Base-by-base conservation (phyloP, 1,284 basidiomycete genomes). In the Irpex lacteus region DNA sequence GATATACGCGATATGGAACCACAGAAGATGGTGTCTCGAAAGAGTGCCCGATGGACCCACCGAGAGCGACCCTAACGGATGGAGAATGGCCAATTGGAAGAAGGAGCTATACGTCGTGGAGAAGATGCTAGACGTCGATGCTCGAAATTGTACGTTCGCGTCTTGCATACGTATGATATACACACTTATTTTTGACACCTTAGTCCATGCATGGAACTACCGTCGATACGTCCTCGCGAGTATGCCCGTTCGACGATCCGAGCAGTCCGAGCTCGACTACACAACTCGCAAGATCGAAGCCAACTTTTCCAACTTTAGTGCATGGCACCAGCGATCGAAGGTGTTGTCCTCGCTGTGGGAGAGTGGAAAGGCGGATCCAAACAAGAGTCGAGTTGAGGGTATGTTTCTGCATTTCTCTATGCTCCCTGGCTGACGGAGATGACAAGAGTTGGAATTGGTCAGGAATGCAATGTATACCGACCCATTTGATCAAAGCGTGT, bases 301-400 rank as follows among this genome's bases (percentile, higher is more conserved):
- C 60, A 98, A 95, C 75, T 98, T 99, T 73, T 96, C 94, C 57
- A 99, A 99, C 75, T 99, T 98, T 75, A 97, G 94, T 64, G 98
- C 98, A 15, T 99, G 98, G 98, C 98, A 99, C 76, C 95, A 97
- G 70, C 87, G 98, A 32, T 93, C 95, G 1, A 96, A 97, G 75
- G 82, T 96, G 1, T 80, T 95, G 15, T 77, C 82, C 0, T 82
- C 81, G 3, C 72, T 94, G 5, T 96, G 94, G 94, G 80, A 81
- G 3, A 75, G 77, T 38, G 82, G 83, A 1, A 78, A 82, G 58
- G 74, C 85, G 15, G 82, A 87, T 65, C 78, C 81, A 44, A 68
- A 71, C 11, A 77, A 80, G 68, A 85, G 84, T 34, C 86, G 85
- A 70, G 87, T 91, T 70, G 80, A 87, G 73, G 93, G 93, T 88